These are phyloP conservation scores for Ceratocystis lukuohia DNA, from an alignment of 2,329 filamentous ascomycete species.

Conservation along the genomic window DNA sequence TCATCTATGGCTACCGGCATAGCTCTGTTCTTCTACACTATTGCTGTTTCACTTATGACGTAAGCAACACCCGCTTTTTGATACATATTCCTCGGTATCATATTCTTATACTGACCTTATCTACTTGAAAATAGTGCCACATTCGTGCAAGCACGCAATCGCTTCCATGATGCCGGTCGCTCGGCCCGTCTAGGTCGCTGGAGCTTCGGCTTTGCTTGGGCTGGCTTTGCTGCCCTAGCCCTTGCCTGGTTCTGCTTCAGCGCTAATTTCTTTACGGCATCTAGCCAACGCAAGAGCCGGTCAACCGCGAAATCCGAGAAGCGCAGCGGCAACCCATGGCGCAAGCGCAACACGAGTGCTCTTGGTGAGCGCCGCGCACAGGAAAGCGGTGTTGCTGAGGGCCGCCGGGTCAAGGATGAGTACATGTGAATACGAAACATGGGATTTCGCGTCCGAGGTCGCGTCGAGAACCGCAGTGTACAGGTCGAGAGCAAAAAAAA, in stretches of 20 bases:
- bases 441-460: background rate
- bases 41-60: constrained; percentile 64
- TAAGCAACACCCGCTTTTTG: constrained; percentile 30
- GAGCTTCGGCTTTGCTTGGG: constrained; percentile 68
- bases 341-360: constrained; percentile 27
- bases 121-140: constrained; percentile 30
- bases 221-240: constrained; percentile 50
- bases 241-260: constrained; percentile 56
- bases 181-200: constrained; percentile 49
- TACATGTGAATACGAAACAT: constrained; percentile 37
- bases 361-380: constrained; percentile 28
- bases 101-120: constrained; percentile 21
- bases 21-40: constrained; percentile 55
- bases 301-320: constrained; percentile 16
- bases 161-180: constrained; percentile 44
- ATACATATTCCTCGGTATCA: background rate
- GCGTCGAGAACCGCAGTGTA: background rate
- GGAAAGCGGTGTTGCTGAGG: constrained; percentile 25
- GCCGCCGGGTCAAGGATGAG: constrained; percentile 56
- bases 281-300: constrained; percentile 31
- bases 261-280: constrained; percentile 33
- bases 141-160: constrained; percentile 57
- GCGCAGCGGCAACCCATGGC: constrained; percentile 18
- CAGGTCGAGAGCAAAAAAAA: background rate
- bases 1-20: constrained; percentile 43